phyloP scores from a whole-genome alignment of 345 rosid species.

The Aegle marmelos region DNA sequence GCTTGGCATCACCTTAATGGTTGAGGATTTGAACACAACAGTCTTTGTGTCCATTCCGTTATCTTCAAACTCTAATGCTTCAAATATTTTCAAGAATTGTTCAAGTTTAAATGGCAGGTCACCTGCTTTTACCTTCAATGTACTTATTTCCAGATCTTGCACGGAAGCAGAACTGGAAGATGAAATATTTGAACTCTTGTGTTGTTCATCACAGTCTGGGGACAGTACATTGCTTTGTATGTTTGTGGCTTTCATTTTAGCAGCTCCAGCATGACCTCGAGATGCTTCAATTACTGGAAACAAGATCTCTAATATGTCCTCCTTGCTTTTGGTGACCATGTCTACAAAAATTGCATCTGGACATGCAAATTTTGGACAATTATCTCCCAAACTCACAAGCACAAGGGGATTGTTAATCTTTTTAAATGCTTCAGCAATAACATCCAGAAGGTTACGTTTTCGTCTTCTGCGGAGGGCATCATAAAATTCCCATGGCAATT shows the following conservation, averaged over 20 bases:
- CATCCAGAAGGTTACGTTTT: not conserved
- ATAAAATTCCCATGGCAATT: slow-evolving; percentile 24
- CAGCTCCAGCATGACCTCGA: not conserved
- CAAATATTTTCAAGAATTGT: slow-evolving; percentile 16
- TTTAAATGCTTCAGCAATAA: slow-evolving; percentile 29
- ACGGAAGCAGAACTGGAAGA: not conserved
- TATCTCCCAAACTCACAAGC: slow-evolving; percentile 11
- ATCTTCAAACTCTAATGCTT: not conserved
- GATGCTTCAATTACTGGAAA: slow-evolving; percentile 19
- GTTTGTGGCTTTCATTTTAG: not conserved
- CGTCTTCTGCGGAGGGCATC: slow-evolving; percentile 6
- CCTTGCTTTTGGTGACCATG: slow-evolving; percentile 23
- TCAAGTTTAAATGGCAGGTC: not conserved
- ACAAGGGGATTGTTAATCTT: slow-evolving; percentile 35
- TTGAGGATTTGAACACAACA: not conserved
- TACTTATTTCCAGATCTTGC: not conserved
- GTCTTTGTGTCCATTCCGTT: not conserved
- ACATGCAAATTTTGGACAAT: slow-evolving; percentile 5
- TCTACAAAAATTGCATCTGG: slow-evolving; percentile 30
- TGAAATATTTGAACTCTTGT: not conserved
- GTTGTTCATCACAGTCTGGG: not conserved
- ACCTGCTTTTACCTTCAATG: not conserved
- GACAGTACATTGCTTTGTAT: not conserved
- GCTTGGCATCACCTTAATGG: slow-evolving; percentile 13
- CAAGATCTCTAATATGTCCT: slow-evolving; percentile 20